phyloP scores from a whole-genome alignment of 2,329 filamentous ascomycete species.

The Cercospora sp. region DNA sequence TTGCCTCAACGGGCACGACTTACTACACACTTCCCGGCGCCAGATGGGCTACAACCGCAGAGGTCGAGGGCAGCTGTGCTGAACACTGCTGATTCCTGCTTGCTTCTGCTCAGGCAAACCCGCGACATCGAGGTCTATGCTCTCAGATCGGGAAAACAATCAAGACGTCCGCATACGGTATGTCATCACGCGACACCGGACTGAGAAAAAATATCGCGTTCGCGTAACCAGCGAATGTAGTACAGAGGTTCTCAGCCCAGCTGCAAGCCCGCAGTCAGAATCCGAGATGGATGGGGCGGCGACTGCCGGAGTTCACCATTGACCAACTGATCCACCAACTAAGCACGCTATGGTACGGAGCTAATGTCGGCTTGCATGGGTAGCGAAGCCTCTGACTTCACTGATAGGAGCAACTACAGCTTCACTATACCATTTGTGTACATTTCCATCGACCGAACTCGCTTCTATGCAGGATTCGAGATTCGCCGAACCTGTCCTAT shows the following conservation, averaged over 20 bases:
- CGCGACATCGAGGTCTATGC: neutral
- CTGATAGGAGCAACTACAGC: conserved; percentile 4
- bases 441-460: neutral
- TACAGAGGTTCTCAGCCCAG: neutral
- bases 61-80: too few relatives aligned
- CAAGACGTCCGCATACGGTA: neutral
- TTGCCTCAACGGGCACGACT: too few relatives aligned
- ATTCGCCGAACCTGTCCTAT: conserved; percentile 5
- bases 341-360: conserved; percentile 1
- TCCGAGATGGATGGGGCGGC: neutral
- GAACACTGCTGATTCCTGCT: neutral
- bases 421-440: neutral
- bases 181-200: neutral
- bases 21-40: too few relatives aligned
- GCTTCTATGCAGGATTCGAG: neutral
- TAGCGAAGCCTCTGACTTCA: conserved; percentile 12
- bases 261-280: neutral
- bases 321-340: neutral
- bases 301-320: conserved; percentile 1
- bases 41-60: too few relatives aligned
- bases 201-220: neutral
- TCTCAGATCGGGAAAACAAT: neutral
- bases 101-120: neutral
- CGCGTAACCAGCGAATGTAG: neutral
- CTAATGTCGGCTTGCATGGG: conserved; percentile 9